Percentiles rank a stretch among this genome's conserved stretches.
phyloP scores from a whole-genome alignment of 768 basidiomycete species.

The Panaeolus papilionaceus region DNA sequence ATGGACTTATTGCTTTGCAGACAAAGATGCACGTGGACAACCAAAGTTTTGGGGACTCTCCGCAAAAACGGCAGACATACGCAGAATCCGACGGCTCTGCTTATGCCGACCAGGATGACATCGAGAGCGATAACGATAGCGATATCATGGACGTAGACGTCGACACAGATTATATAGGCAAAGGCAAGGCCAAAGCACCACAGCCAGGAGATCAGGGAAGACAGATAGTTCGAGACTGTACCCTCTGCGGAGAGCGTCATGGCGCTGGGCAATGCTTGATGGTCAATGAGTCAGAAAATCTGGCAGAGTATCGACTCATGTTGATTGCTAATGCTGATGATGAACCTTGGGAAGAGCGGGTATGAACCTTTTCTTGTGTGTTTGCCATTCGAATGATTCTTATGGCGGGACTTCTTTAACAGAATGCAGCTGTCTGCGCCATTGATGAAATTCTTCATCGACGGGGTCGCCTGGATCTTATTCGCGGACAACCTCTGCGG shows the following conservation, averaged over 20 bases:
- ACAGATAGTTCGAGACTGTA: constrained; percentile 46
- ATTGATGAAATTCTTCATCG: constrained; percentile 69
- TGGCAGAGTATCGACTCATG: constrained; percentile 74
- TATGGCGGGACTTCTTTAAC: constrained; percentile 15
- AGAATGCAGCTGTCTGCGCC: constrained; percentile 70
- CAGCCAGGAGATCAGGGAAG: constrained; percentile 23
- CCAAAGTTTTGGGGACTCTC: constrained; percentile 14
- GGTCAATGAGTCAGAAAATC: constrained; percentile 68
- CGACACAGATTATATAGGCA: constrained; percentile 8
- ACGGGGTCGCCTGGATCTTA: constrained; percentile 61
- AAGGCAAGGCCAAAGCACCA: constrained; percentile 22
- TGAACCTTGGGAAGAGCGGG: constrained; percentile 71
- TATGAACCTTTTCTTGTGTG: constrained; percentile 37
- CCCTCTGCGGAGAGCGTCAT: constrained; percentile 66
- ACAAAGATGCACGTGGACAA: constrained; percentile 38
- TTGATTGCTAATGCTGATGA: constrained; percentile 66
- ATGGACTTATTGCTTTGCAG: constrained; percentile 26
- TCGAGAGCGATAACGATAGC: constrained; percentile 16
- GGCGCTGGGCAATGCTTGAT: constrained; percentile 62
- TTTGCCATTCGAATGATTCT: constrained; percentile 17
- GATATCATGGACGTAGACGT: constrained; percentile 24
- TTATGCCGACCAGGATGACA: constrained; percentile 20
- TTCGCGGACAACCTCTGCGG: constrained; percentile 69
- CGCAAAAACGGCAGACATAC: constrained; percentile 22
- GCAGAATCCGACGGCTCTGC: constrained; percentile 15